Percentiles rank a stretch among this genome's conserved stretches.
Conservation (phyloP, 495 filamentous ascomycete species). For the Acidiella bohemica region DNA sequence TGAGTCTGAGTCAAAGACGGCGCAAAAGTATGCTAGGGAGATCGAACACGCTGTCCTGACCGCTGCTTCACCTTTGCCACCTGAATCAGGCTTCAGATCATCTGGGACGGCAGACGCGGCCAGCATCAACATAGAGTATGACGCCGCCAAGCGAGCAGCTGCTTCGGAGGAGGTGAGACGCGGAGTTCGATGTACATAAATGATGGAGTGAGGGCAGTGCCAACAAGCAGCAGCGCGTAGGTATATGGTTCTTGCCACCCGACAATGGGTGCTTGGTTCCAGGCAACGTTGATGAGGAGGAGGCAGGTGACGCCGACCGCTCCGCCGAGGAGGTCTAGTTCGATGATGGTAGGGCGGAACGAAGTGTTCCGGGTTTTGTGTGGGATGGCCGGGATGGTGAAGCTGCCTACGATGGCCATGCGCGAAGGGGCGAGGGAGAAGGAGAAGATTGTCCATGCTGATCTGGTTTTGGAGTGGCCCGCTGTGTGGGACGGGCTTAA, state of each 20-base stretch:
- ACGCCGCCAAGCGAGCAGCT: too few species aligned
- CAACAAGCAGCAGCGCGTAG: constrained; percentile 41
- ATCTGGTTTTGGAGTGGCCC: not conserved
- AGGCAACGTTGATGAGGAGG: constrained; percentile 38
- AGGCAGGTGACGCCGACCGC: constrained; percentile 40
- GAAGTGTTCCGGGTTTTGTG: constrained; percentile 6
- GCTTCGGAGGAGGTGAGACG: too few species aligned
- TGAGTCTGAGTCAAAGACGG: too few species aligned
- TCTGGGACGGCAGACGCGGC: too few species aligned
- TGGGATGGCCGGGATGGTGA: constrained; percentile 33
- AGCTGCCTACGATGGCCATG: constrained; percentile 30
- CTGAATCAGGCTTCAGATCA: too few species aligned
- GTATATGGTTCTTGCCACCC: constrained; percentile 45
- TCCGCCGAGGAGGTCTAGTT: constrained; percentile 39
- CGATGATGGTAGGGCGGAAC: constrained; percentile 14
- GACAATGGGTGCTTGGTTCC: constrained; percentile 44
- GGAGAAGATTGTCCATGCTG: constrained; percentile 40
- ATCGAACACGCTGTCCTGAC: too few species aligned
- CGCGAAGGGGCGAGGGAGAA: constrained; percentile 35
- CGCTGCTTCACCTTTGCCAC: too few species aligned
- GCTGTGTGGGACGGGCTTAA: constrained; percentile 30
- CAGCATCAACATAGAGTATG: too few species aligned
- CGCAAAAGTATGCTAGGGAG: too few species aligned
- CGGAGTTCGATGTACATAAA: constrained; percentile 44
- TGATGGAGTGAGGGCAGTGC: constrained; percentile 33